A percentile compares a stretch with the other conserved stretches of the same genome.
phyloP scores from a whole-genome alignment of 2,329 filamentous ascomycete genomes.

The Drechmeria coniospora region DNA sequence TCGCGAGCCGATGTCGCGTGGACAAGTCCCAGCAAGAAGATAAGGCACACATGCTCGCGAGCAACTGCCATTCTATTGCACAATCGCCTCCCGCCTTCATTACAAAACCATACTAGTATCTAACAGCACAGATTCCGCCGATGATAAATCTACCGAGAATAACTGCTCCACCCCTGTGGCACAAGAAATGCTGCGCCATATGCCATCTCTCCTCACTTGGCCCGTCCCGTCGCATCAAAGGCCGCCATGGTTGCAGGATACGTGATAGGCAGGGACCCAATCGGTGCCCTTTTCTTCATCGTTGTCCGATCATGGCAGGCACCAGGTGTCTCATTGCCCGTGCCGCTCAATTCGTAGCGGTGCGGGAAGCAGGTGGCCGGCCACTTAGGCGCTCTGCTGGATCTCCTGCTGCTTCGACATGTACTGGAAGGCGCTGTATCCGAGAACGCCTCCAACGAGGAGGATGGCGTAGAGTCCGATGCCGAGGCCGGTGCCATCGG shows the following conservation, averaged over 20 bases:
- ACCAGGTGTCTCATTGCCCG: background rate
- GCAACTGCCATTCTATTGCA: too few species aligned
- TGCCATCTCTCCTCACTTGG: background rate
- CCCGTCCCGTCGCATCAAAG: background rate
- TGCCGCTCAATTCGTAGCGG: background rate
- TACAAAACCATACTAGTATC: conserved; percentile 4
- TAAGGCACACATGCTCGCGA: too few species aligned
- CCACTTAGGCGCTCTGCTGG: conserved; percentile 7
- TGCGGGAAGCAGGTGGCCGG: background rate
- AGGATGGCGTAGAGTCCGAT: conserved; percentile 70
- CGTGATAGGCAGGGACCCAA: too few species aligned
- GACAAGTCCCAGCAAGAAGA: too few species aligned
- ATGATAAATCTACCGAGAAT: conserved; percentile 2
- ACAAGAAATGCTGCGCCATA: conserved; percentile 1
- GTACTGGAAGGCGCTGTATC: conserved; percentile 78
- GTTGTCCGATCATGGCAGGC: too few species aligned
- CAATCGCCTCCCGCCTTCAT: conserved; percentile 2
- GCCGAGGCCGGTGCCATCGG: conserved; percentile 44
- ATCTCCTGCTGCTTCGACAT: conserved; percentile 32
- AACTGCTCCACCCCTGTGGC: conserved; percentile 1
- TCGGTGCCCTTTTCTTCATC: conserved; percentile 1
- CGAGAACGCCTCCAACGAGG: conserved; percentile 58
- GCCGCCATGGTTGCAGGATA: background rate
- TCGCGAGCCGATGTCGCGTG: too few species aligned
- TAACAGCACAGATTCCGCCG: conserved; percentile 1